Evolutionary conservation across 179 eudicot genomes (phyloP).

Genomic region (Beta macrorhiza): DNA sequence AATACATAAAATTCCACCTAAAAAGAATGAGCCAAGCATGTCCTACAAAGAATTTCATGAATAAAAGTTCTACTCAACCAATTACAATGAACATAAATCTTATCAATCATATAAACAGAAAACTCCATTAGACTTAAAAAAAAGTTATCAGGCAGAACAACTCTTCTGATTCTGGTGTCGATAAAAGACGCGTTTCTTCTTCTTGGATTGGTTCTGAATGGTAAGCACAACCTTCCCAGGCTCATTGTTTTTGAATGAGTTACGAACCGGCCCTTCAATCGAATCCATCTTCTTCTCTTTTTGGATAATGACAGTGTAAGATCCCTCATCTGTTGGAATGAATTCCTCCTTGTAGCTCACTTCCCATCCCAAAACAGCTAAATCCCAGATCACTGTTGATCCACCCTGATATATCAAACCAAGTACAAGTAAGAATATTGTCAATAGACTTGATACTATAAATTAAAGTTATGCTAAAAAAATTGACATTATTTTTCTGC

Average conservation of each 20-base stretch:
- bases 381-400: conserved; percentile 30
- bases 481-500: neutral
- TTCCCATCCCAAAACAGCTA: conserved; percentile 38
- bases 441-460: too few species aligned
- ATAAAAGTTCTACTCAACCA: neutral
- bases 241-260: conserved; percentile 35
- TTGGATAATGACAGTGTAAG: conserved; percentile 38
- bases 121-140: neutral
- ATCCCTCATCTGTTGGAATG: conserved; percentile 38
- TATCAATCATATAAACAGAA: conserved; percentile 6
- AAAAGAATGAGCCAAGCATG: conserved; percentile 16
- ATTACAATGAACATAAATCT: neutral
- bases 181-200: conserved; percentile 36
- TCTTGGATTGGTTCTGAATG: conserved; percentile 30
- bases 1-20: conserved; percentile 21
- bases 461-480: too few species aligned
- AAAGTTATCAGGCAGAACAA: conserved; percentile 7
- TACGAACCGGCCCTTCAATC: conserved; percentile 25
- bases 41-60: conserved; percentile 21
- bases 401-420: conserved; percentile 23
- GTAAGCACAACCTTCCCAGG: conserved; percentile 38
- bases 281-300: conserved; percentile 38
- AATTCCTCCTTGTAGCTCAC: conserved; percentile 43
- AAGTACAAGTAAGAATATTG: neutral
- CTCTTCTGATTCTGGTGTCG: conserved; percentile 28